Evolutionary conservation across 495 filamentous ascomycete species (phyloP).

Genomic region (Oidiodendron maius): DNA sequence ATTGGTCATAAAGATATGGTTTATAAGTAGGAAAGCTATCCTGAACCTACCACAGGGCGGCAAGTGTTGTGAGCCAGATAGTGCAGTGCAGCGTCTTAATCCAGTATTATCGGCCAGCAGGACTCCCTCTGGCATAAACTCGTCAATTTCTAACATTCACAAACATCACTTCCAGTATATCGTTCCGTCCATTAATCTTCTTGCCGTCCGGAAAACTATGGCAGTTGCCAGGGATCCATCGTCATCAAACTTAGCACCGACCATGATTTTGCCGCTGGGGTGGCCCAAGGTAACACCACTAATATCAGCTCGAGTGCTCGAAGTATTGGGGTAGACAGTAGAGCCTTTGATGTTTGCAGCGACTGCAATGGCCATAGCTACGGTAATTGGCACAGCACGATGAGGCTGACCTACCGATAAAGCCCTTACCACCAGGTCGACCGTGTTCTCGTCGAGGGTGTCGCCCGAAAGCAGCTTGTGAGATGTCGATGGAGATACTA

Average conservation of each 20-base stretch:
- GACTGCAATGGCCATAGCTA: slow-evolving; percentile 54
- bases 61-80: too few relatives aligned
- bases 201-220: slow-evolving; percentile 22
- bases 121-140: too few relatives aligned
- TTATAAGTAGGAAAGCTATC: too few relatives aligned
- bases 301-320: slow-evolving; percentile 17
- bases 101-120: too few relatives aligned
- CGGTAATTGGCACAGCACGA: slow-evolving; percentile 56
- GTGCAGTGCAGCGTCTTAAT: too few relatives aligned
- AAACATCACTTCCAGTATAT: slow-evolving; percentile 21
- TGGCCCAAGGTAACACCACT: slow-evolving; percentile 50
- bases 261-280: slow-evolving; percentile 49
- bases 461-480: slow-evolving; percentile 27
- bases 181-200: slow-evolving; percentile 22
- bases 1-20: too few relatives aligned
- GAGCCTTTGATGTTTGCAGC: slow-evolving; percentile 47
- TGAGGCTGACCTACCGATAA: slow-evolving; percentile 54
- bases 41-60: too few relatives aligned
- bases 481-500: slow-evolving; percentile 41
- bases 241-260: slow-evolving; percentile 14
- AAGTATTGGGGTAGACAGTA: slow-evolving; percentile 32
- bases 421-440: slow-evolving; percentile 21
- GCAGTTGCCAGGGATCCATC: slow-evolving; percentile 10
- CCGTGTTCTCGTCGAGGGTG: slow-evolving; percentile 18
- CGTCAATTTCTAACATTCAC: too few relatives aligned